A percentile compares a stretch with the other conserved stretches of the same genome.
Conservation (phyloP, 768 basidiomycete genomes). For the Tylopilus vinaceipallidus region DNA sequence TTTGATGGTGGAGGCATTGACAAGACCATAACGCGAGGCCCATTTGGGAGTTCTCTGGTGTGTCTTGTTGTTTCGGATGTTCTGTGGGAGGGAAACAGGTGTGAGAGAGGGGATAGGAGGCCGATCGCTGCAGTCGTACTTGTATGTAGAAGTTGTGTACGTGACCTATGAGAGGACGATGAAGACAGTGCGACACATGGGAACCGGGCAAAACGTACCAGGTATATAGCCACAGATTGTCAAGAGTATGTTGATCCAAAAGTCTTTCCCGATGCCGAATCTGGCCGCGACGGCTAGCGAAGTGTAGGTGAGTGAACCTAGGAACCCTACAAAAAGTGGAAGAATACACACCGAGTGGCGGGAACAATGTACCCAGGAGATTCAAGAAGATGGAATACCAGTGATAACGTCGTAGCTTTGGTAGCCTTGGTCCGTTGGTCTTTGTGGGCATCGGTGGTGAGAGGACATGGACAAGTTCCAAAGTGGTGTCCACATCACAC, state of each 20-base stretch:
- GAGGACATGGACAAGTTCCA: constrained; percentile 5
- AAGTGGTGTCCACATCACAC: too few species aligned
- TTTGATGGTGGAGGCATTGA: constrained; percentile 73
- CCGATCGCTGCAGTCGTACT: constrained; percentile 36
- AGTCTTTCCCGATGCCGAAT: constrained; percentile 89
- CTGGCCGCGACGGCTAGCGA: constrained; percentile 84
- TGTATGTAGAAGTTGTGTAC: constrained; percentile 93
- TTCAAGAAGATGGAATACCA: constrained; percentile 80
- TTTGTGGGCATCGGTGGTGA: constrained; percentile 31
- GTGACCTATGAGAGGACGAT: constrained; percentile 54
- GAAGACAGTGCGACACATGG: background rate
- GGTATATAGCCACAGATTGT: constrained; percentile 93
- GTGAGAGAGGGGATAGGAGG: background rate
- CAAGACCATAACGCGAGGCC: constrained; percentile 86
- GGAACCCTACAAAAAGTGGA: too few species aligned
- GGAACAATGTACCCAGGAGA: constrained; percentile 86
- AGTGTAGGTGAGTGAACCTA: background rate
- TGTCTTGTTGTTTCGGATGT: constrained; percentile 94
- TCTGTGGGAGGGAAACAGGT: constrained; percentile 44
- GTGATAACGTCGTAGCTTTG: constrained; percentile 63
- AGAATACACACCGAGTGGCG: constrained; percentile 71
- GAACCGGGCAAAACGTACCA: constrained; percentile 40
- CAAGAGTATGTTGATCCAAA: constrained; percentile 85
- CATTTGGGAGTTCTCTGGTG: constrained; percentile 93
- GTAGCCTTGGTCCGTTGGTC: constrained; percentile 57